Evolutionary conservation across 177 flowering plant species (phyloP).

Genomic region (Vitis hybrid): DNA sequence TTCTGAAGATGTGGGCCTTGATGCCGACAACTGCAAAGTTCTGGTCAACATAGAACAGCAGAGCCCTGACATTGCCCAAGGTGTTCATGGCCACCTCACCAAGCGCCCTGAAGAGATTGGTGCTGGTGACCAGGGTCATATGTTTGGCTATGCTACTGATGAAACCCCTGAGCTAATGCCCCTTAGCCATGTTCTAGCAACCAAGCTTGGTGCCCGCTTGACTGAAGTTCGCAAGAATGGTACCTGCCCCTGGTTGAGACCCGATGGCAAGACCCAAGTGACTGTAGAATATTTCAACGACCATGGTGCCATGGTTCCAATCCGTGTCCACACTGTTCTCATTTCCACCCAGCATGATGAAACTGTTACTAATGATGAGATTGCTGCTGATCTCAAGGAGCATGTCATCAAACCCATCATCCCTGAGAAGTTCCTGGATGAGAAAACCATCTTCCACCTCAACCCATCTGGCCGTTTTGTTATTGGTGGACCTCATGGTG

Average conservation of each 20-base stretch:
- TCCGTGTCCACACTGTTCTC: constrained; percentile 55
- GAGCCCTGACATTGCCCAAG: constrained; percentile 65
- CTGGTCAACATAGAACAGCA: constrained; percentile 59
- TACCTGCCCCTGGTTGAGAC: constrained; percentile 62
- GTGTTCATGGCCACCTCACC: constrained; percentile 57
- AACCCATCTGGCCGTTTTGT: constrained; percentile 68
- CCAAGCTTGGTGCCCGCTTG: constrained; percentile 56
- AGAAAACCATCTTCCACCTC: constrained; percentile 62
- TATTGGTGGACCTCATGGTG: constrained; percentile 71
- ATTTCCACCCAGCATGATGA: constrained; percentile 69
- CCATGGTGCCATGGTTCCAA: constrained; percentile 54
- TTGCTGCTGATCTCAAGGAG: constrained; percentile 56
- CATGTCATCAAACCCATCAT: constrained; percentile 59
- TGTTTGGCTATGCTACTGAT: constrained; percentile 66
- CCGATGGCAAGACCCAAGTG: constrained; percentile 69
- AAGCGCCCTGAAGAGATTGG: constrained; percentile 63
- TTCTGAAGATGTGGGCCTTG: constrained; percentile 56
- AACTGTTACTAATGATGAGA: constrained; percentile 56
- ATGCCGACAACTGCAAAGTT: constrained; percentile 59
- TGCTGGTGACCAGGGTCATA: constrained; percentile 66
- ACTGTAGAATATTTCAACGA: constrained; percentile 61
- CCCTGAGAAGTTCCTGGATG: constrained; percentile 57
- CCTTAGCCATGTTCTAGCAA: constrained; percentile 56
- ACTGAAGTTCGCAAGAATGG: constrained; percentile 58
- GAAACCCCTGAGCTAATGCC: constrained; percentile 66